Evolutionary conservation across 192 early-diverging fungal species (phyloP).

Genomic region (Spinellus fusiger): DNA sequence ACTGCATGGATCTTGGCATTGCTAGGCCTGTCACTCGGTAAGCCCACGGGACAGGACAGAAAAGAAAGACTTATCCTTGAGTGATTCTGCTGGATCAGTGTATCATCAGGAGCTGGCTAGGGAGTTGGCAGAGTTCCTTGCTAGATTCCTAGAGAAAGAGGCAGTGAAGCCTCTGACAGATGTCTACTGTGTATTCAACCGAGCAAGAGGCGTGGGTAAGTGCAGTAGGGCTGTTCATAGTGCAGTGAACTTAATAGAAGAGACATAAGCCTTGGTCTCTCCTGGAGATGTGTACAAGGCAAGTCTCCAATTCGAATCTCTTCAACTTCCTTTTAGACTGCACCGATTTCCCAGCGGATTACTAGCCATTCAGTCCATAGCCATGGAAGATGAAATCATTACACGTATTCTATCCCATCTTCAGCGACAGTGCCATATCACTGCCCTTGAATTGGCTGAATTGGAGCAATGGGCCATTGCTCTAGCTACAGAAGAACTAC

Average conservation of each 20-base stretch:
- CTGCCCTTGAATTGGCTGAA: slow-evolving; percentile 66
- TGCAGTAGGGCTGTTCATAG: background rate
- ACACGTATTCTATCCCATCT: slow-evolving; percentile 48
- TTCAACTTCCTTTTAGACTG: slow-evolving; percentile 69
- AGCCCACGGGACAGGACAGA: too few relatives aligned
- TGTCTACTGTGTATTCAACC: slow-evolving; percentile 92
- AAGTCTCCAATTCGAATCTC: slow-evolving; percentile 56
- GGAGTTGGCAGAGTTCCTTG: slow-evolving; percentile 80
- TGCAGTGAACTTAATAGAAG: background rate
- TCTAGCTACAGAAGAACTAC: slow-evolving; percentile 63
- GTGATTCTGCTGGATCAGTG: slow-evolving; percentile 78
- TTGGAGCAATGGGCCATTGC: slow-evolving; percentile 53
- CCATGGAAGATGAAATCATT: slow-evolving; percentile 66
- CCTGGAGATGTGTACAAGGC: slow-evolving; percentile 88
- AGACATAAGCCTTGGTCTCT: slow-evolving; percentile 70
- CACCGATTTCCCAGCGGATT: slow-evolving; percentile 79
- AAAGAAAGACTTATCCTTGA: too few relatives aligned
- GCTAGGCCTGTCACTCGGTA: slow-evolving; percentile 84
- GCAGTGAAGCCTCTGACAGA: slow-evolving; percentile 83
- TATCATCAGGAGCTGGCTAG: slow-evolving; percentile 84
- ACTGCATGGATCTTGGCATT: slow-evolving; percentile 87
- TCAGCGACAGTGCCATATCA: slow-evolving; percentile 40
- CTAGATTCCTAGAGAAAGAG: slow-evolving; percentile 56
- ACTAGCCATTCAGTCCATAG: slow-evolving; percentile 62
- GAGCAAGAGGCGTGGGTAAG: slow-evolving; percentile 81